Base-by-base conservation (phyloP, 805 yeast species). In the Suhomyces pyralidae region DNA sequence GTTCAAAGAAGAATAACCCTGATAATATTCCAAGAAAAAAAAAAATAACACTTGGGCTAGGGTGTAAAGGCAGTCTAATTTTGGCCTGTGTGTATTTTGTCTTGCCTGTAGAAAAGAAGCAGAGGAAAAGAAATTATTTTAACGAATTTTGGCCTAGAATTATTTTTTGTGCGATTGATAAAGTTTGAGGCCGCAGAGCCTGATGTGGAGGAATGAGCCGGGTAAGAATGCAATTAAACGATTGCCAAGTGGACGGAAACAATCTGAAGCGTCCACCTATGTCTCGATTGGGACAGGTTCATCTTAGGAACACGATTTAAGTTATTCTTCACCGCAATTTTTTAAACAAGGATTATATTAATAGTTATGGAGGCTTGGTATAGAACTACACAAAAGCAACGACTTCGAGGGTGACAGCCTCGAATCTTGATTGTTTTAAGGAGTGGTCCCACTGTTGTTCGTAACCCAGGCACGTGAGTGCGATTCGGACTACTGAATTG, bases 121-220 rank as follows among this genome's bases (percentile, higher is more conserved):
- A 38, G 42, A 38, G 42, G 42, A 38, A 38, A 38, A 38, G 42
- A 38, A 38, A 38, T 38, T 38, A 38, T 38, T 38, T 38, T 38
- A 10, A 17, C n/a, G 24, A 38, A 17, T 38, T 38, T 17, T 38
- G 42, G 42, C 20, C 42, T 38, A 38, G 17, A 17, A 19, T 10
- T 10, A 38, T 19, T 38, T 19, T 38, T 15, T 38, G 42, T 38
- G 42, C 42, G 24, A 38, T 10, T 10, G 24, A 17, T 38, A 19
- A 38, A 38, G 42, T 10, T 17, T 38, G 42, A 38, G 42, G 3
- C 42, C 42, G 14, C 20, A 38, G 19, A 15, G 42, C 42, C 12
- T 17, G 24, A 19, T 38, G n/a, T 19, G 24, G 42, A 38, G 22
- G 22, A 38, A 14, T 38, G 24, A 38, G 20, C 42, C 24, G 12